Conservation (phyloP, 164 flowering plant species). For the Chimonanthus salicifolius region DNA sequence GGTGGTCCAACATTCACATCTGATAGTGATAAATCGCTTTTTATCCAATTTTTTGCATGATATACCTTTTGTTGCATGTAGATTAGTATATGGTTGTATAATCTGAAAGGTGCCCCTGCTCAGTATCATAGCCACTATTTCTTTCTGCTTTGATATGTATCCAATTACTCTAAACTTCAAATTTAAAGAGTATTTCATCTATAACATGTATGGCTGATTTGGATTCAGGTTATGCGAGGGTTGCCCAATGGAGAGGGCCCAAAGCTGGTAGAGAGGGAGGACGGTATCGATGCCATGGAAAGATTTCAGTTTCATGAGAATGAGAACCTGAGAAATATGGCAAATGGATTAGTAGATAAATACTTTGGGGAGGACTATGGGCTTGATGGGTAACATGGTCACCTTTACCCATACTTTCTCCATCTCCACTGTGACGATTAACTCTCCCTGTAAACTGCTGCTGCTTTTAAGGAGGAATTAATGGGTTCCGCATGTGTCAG, state of each 20-base stretch:
- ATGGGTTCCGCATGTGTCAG: background rate
- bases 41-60: background rate
- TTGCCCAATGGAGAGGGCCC: slow-evolving; percentile 92
- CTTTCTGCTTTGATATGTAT: background rate
- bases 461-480: background rate
- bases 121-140: background rate
- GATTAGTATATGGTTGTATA: background rate
- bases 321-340: slow-evolving; percentile 85
- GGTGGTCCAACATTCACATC: too few species aligned
- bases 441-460: background rate
- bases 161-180: background rate
- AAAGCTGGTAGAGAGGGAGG: slow-evolving; percentile 81
- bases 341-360: slow-evolving; percentile 79
- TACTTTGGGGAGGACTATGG: slow-evolving; percentile 94
- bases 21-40: too few species aligned
- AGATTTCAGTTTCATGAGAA: slow-evolving; percentile 96
- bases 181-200: background rate
- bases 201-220: background rate
- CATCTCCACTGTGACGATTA: background rate
- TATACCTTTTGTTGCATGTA: background rate
- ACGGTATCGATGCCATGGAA: slow-evolving; percentile 97
- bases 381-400: slow-evolving; percentile 41
- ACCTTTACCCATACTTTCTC: background rate
- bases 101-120: background rate
- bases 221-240: slow-evolving; percentile 72